Conservation (phyloP, 345 rosid species). For the Pugionium cornutum region DNA sequence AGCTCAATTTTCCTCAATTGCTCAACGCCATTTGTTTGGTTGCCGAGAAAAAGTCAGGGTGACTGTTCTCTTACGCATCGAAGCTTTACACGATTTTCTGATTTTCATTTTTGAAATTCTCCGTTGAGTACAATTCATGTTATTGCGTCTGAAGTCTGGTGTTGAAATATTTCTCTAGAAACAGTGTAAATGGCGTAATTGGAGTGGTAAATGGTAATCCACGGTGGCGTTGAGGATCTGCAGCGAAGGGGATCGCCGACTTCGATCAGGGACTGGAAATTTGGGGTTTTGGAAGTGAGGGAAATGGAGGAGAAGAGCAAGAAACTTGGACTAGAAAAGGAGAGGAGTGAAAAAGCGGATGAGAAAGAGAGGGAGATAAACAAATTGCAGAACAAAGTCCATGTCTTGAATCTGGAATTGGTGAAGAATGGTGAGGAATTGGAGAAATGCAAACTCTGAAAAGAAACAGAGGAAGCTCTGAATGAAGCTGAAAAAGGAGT, state of each 20-base stretch:
- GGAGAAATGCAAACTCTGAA: constrained; percentile 43
- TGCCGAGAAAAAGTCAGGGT: constrained; percentile 10
- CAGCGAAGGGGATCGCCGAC: too few relatives aligned
- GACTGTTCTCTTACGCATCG: constrained; percentile 17
- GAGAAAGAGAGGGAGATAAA: constrained; percentile 56
- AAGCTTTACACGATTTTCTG: not conserved
- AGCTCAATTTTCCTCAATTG: not conserved
- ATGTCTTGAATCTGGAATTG: constrained; percentile 46
- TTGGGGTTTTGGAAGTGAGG: constrained; percentile 56
- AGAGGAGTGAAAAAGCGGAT: constrained; percentile 49
- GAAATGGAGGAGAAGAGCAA: constrained; percentile 70
- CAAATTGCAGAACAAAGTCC: constrained; percentile 46
- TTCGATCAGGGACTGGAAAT: constrained; percentile 51
- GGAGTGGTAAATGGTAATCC: too few relatives aligned
- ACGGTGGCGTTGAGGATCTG: too few relatives aligned
- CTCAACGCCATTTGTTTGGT: constrained; percentile 6
- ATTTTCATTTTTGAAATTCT: not conserved
- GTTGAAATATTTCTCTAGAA: too few relatives aligned
- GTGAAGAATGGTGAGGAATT: constrained; percentile 43
- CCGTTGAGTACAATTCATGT: not conserved
- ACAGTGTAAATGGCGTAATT: too few relatives aligned
- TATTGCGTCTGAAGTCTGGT: too few relatives aligned
- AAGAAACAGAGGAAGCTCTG: constrained; percentile 44
- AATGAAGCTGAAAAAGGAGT: constrained; percentile 40
- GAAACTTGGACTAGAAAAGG: constrained; percentile 60